Conservation (phyloP, 2,329 filamentous ascomycete genomes). For the Calonectria montana region DNA sequence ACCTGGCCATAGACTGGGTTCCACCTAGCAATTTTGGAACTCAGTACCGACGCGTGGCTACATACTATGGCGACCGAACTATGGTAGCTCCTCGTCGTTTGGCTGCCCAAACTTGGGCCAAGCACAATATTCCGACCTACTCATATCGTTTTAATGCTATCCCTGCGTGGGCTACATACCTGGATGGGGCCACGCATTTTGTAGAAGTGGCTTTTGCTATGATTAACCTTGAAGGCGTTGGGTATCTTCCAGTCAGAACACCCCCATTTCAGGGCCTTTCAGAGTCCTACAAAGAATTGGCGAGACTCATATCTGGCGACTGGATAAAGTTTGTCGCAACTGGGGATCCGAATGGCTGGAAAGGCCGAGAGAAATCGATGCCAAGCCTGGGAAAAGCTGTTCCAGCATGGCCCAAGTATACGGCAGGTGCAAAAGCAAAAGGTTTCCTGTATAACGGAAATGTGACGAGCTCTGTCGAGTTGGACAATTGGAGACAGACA, state of each 20-base stretch:
- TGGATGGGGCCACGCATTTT: conserved; percentile 23
- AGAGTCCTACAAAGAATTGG: conserved; percentile 20
- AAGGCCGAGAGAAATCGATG: conserved; percentile 9
- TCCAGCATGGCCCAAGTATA: conserved; percentile 19
- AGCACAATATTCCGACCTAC: conserved; percentile 41
- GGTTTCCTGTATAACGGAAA: conserved; percentile 25
- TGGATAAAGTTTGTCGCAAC: conserved; percentile 25
- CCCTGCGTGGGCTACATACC: conserved; percentile 24
- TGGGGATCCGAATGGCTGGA: conserved; percentile 25
- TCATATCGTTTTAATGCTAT: conserved; percentile 26
- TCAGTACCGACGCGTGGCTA: conserved; percentile 24
- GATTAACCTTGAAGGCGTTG: conserved; percentile 24
- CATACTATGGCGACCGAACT: conserved; percentile 23
- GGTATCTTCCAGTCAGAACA: conserved; percentile 21
- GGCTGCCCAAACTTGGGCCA: conserved; percentile 22
- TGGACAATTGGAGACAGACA: conserved; percentile 1
- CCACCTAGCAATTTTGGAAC: conserved; percentile 12
- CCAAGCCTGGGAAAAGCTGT: conserved; percentile 5
- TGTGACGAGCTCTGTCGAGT: conserved; percentile 16
- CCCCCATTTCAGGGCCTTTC: conserved; percentile 20
- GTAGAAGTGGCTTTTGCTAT: conserved; percentile 27
- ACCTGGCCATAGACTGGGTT: conserved; percentile 14
- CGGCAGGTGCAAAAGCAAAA: background rate
- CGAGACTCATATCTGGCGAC: conserved; percentile 17
- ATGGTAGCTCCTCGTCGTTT: conserved; percentile 23